Evolutionary conservation across 2,329 filamentous ascomycete genomes (phyloP).

Genomic region (Hymenoscyphus scutula): DNA sequence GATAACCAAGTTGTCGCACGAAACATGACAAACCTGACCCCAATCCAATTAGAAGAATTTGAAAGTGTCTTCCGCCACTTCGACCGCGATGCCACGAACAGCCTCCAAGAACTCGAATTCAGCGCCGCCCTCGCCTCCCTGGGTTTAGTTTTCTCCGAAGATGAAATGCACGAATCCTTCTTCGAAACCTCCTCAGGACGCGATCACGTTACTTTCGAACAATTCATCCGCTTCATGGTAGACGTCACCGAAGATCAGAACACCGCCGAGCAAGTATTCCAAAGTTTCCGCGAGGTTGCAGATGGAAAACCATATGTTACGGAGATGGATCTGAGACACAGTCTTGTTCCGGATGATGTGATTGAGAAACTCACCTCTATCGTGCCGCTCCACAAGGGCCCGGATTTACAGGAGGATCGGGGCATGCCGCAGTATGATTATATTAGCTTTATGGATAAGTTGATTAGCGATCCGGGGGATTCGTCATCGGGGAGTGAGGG

Average conservation of each 20-base stretch:
- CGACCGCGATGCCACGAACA: slow-evolving; percentile 88
- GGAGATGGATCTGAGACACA: slow-evolving; percentile 93
- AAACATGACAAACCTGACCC: slow-evolving; percentile 98
- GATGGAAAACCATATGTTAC: slow-evolving; percentile 99
- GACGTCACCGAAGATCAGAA: slow-evolving; percentile 99
- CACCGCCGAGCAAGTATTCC: slow-evolving; percentile 96
- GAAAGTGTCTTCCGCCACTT: slow-evolving; percentile 98
- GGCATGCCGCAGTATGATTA: slow-evolving; percentile 91
- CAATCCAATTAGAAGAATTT: slow-evolving; percentile 97
- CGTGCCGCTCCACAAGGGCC: slow-evolving; percentile 81
- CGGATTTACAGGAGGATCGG: slow-evolving; percentile 81
- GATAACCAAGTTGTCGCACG: slow-evolving; percentile 98
- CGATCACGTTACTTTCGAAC: slow-evolving; percentile 89
- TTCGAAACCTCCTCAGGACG: slow-evolving; percentile 76
- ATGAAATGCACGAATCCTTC: slow-evolving; percentile 97
- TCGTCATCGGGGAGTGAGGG: slow-evolving; percentile 18
- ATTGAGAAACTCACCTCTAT: slow-evolving; percentile 88
- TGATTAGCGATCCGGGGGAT: slow-evolving; percentile 48
- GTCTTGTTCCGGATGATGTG: slow-evolving; percentile 91
- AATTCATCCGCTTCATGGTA: slow-evolving; percentile 99
- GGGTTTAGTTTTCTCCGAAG: slow-evolving; percentile 92
- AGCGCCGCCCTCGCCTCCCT: slow-evolving; percentile 92
- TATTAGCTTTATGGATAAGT: slow-evolving; percentile 91
- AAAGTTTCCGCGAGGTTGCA: slow-evolving; percentile 94
- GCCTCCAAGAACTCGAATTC: slow-evolving; percentile 89